phyloP scores from a whole-genome alignment of 2,329 filamentous ascomycete species.

The Penicillium palitans region DNA sequence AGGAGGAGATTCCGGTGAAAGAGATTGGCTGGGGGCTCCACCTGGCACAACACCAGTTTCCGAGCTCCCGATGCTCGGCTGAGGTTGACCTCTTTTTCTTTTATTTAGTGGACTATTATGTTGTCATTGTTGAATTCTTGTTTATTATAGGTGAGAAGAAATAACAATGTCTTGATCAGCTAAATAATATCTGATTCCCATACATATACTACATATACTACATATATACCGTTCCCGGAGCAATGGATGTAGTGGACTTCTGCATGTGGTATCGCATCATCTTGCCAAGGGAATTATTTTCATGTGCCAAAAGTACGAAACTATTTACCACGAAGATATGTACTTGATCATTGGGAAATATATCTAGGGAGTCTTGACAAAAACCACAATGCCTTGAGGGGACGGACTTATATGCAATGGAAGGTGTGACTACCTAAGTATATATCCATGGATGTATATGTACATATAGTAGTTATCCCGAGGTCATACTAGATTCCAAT shows the following conservation, averaged over 20 bases:
- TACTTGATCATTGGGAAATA: too few species aligned
- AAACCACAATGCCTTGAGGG: background rate
- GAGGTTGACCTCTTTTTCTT: background rate
- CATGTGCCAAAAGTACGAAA: background rate
- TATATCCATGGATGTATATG: too few species aligned
- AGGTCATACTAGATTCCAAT: background rate
- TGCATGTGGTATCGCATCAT: background rate
- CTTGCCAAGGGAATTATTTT: background rate
- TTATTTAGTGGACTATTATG: background rate
- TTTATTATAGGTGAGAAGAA: background rate
- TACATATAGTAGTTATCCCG: background rate
- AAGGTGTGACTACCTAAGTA: background rate
- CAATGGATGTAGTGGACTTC: background rate
- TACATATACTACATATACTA: too few species aligned
- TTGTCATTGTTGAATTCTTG: background rate
- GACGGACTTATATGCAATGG: background rate
- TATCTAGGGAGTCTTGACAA: background rate
- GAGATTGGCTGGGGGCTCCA: conserved; percentile 13
- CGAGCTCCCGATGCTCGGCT: conserved; percentile 24
- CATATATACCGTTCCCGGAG: background rate
- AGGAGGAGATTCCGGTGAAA: conserved; percentile 15
- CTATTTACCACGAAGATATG: background rate
- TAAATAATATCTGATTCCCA: background rate
- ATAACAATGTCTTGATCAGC: background rate
- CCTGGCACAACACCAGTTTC: conserved; percentile 13